Base-by-base conservation (phyloP, 2,329 filamentous ascomycete genomes). In the Huntiella omanensis region DNA sequence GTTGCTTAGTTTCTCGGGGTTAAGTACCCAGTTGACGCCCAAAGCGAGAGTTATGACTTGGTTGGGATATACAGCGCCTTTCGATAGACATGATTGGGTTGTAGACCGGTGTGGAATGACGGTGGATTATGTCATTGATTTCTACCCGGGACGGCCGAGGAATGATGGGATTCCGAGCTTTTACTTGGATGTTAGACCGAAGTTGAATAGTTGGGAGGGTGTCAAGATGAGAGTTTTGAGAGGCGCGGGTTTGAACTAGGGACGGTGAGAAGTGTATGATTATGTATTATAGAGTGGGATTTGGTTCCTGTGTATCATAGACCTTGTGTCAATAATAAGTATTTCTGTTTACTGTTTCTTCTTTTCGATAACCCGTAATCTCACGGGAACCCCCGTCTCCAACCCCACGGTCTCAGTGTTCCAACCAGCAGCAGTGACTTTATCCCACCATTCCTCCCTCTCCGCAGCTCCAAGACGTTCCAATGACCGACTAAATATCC, bases 31-130 rank as follows among this genome's bases (percentile, higher is more conserved):
- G 49, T 67, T 95, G 65, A 91, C 83, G 3, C 91, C 91, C 0
- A 79, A 78, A 51, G 91, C 91, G 2, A 70, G 87, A 49, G 62
- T 91, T 53, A 92, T 93, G 61, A 83, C 78, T 4, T 62, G 86
- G 49, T 64, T 94, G 46, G 91, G 91, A n/a, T 96, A 94, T 61
- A 79, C 81, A 50, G 70, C 80, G 45, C 91, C 91, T 1, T 98
- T 98, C 61, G 91, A 98, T 63, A 71, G 91, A 22, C 91, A 98
- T 60, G 91, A 98, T 61, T 98, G 91, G 91, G 77, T 95, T 17
- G 80, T 98, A 33, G 87, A 98, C 62, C 71, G 91, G 44, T 96
- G 91, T 58, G 88, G 83, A 28, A 80, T 69, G 15, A 75, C 75
- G 56, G 66, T 98, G 42, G 91, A 96, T 56, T 98, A 98, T 59